Conservation (phyloP, 768 basidiomycete species). For the Naematelia encephala region DNA sequence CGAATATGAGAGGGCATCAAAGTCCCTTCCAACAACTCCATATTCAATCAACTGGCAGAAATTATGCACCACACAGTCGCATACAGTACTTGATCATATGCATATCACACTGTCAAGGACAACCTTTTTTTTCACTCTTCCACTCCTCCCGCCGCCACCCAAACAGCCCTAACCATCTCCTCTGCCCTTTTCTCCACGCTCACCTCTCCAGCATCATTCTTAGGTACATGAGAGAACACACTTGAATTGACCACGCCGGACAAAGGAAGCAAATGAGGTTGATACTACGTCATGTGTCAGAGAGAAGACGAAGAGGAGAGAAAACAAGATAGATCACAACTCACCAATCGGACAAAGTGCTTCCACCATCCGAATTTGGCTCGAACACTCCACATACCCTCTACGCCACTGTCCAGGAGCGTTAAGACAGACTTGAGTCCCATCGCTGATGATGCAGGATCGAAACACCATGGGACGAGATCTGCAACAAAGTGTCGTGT, state of each 20-base stretch:
- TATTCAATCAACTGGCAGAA: not conserved
- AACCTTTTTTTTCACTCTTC: constrained; percentile 9
- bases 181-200: constrained; percentile 26
- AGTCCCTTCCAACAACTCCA: not conserved
- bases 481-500: constrained; percentile 34
- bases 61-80: not conserved
- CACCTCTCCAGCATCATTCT: constrained; percentile 5
- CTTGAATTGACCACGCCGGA: constrained; percentile 17
- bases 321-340: constrained; percentile 11
- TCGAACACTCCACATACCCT: constrained; percentile 35
- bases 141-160: constrained; percentile 16
- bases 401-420: constrained; percentile 33
- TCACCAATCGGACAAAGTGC: constrained; percentile 44
- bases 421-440: constrained; percentile 34
- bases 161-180: constrained; percentile 30
- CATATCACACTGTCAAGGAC: not conserved
- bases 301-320: not conserved
- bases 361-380: constrained; percentile 44
- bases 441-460: constrained; percentile 8
- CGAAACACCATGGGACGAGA: constrained; percentile 28
- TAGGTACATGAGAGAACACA: constrained; percentile 10
- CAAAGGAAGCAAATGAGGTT: constrained; percentile 24
- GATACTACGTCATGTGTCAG: constrained; percentile 19
- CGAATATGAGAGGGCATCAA: not conserved
- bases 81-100: not conserved